Base-by-base conservation (phyloP, 1,284 basidiomycete genomes). In the Trichosporon faecale region DNA sequence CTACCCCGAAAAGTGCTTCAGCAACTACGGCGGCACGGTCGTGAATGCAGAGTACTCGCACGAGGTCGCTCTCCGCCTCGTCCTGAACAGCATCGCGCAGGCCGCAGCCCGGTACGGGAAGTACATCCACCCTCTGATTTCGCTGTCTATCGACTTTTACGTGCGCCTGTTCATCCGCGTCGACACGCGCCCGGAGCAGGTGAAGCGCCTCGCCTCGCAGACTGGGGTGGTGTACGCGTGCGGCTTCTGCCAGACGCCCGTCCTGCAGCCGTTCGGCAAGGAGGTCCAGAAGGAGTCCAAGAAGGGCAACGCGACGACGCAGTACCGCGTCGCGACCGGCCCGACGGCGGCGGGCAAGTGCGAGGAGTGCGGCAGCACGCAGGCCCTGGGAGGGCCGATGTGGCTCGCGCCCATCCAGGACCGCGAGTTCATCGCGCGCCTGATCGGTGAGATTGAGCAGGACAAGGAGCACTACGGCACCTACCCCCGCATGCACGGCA, bases 141-240 rank as follows among this genome's bases (percentile, higher is more conserved):
- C 91, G 0, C 86, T 99, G 44, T 96, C 94, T 12, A 98, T 99
- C 80, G 97, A 99, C 80, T 99, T 99, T 80, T 99, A 99, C 82
- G 90, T 98, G 29, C 91, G 97, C 7, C 82, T 98, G 16, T 99
- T 98, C 79, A 89, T 98, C 11, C 89, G 91, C 16, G 86, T 99
- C 4, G 86, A 89, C 73, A 88, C 90, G 0, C 87, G 89, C 0
- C 90, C 94, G 0, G 85, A 90, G n/a, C 90, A 95, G 80, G 95
- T 96, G 40, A 99, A 99, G 84, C 90, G 89, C 72, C 65, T 71
- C 57, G 52, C 27, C 49, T 77, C 75, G 67, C 74, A 76, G 64
- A 84, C 91, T 2, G 90, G 93, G 1, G 86, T 88, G 6, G 93
- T 91, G 75, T 94, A 93, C 79, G 85, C 93, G 55, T 97, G 95